Evolutionary conservation across 2,329 filamentous ascomycete genomes (phyloP).

Genomic region (Proliferodiscus dingleyae): DNA sequence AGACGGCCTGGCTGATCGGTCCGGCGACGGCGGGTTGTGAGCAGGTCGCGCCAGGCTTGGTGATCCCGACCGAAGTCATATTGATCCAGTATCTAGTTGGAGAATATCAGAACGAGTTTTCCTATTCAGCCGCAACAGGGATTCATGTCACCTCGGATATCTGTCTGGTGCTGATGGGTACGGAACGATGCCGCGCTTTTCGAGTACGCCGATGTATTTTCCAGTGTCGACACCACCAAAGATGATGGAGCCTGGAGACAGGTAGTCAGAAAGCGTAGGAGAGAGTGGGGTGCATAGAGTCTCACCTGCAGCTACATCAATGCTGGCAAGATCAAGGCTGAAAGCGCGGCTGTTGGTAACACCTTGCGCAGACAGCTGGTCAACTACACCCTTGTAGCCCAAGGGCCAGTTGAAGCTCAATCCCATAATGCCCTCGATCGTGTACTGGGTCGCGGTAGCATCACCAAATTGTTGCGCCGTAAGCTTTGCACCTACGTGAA

Average conservation of each 20-base stretch:
- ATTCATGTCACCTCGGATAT: too few species aligned
- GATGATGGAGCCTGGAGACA: conserved; percentile 15
- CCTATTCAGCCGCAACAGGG: not conserved
- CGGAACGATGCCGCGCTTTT: conserved; percentile 16
- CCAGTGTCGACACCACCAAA: conserved; percentile 21
- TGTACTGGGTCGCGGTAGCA: not conserved
- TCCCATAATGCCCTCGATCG: conserved; percentile 13
- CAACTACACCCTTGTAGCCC: conserved; percentile 16
- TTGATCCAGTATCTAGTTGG: conserved; percentile 19
- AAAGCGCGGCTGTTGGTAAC: conserved; percentile 17
- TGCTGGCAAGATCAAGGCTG: conserved; percentile 12
- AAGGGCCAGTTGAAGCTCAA: conserved; percentile 6
- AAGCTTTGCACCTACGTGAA: conserved; percentile 3
- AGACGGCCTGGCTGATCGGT: conserved; percentile 12
- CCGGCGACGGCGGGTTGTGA: too few species aligned
- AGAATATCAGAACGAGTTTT: not conserved
- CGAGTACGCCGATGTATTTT: conserved; percentile 16
- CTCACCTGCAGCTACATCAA: conserved; percentile 14
- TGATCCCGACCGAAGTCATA: conserved; percentile 16
- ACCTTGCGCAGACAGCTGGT: conserved; percentile 12
- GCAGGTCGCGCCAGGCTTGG: conserved; percentile 1
- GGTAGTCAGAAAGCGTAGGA: not conserved
- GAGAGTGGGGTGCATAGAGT: not conserved
- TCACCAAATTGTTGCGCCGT: conserved; percentile 10
- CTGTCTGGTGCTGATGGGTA: conserved; percentile 3